These are phyloP conservation scores for Phycomyces blakesleeanus DNA, from an alignment of 192 early-diverging fungal species.

Conservation along the genomic window DNA sequence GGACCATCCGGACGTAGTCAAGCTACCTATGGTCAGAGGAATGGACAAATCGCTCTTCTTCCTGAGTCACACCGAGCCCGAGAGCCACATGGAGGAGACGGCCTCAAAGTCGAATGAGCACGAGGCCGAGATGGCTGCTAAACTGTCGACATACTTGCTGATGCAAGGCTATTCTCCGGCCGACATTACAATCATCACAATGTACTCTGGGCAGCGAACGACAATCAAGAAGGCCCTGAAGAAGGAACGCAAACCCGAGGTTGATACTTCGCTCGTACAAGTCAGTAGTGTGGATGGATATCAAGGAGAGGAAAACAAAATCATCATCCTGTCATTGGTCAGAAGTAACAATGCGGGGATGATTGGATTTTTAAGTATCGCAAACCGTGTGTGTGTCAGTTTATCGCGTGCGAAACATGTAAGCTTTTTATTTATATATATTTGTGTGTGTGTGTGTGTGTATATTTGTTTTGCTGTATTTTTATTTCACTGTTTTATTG, in stretches of 20 bases:
- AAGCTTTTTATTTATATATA: slow-evolving; percentile 4
- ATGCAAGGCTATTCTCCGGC: slow-evolving; percentile 45
- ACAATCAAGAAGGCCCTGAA: slow-evolving; percentile 36
- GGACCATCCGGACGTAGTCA: slow-evolving; percentile 38
- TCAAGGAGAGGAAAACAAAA: slow-evolving; percentile 98
- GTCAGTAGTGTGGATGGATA: slow-evolving; percentile 95
- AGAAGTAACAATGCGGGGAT: slow-evolving; percentile 80
- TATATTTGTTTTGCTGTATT: slow-evolving; percentile 9
- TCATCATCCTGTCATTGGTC: slow-evolving; percentile 93
- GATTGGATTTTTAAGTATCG: slow-evolving; percentile 81
- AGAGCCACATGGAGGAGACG: slow-evolving; percentile 39
- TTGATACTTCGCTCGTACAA: slow-evolving; percentile 62
- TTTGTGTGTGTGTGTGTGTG: neutral
- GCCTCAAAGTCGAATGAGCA: slow-evolving; percentile 44
- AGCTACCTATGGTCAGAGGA: slow-evolving; percentile 40
- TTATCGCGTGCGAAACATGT: slow-evolving; percentile 56
- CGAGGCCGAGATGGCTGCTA: slow-evolving; percentile 49
- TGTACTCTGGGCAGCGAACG: slow-evolving; percentile 51
- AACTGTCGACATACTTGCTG: slow-evolving; percentile 44
- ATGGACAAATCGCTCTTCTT: slow-evolving; percentile 50
- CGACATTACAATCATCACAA: slow-evolving; percentile 53
- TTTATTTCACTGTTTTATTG: neutral
- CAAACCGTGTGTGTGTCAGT: slow-evolving; percentile 52
- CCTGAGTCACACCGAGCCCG: slow-evolving; percentile 42
- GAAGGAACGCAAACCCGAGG: slow-evolving; percentile 14